Evolutionary conservation across 495 filamentous ascomycete species (phyloP).

Genomic region (Xylaria grammica): DNA sequence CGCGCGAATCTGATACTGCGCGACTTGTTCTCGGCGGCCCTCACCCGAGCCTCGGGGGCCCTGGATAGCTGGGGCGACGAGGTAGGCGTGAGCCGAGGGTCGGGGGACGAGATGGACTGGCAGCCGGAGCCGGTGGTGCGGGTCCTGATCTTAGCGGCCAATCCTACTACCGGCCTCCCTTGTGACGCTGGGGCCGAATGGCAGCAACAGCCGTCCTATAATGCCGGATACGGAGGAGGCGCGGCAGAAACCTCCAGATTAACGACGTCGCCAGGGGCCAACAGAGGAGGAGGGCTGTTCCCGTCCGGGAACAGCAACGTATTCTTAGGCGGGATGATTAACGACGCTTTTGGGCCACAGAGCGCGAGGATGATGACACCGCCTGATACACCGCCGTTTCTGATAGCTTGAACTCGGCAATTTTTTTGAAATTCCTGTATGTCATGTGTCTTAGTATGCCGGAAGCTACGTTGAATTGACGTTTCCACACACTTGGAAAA

Average conservation of each 20-base stretch:
- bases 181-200: not conserved
- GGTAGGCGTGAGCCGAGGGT: slow-evolving; percentile 33
- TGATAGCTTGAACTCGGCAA: not conserved
- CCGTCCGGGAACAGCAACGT: not conserved
- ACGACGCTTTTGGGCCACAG: not conserved
- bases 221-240: too few relatives aligned
- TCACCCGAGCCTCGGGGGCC: slow-evolving; percentile 18
- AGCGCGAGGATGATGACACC: not conserved
- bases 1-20: slow-evolving; percentile 35
- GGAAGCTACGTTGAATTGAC: not conserved
- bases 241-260: too few relatives aligned
- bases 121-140: slow-evolving; percentile 39
- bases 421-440: not conserved
- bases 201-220: not conserved
- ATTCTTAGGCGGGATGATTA: not conserved
- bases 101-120: slow-evolving; percentile 46
- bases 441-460: not conserved
- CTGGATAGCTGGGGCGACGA: slow-evolving; percentile 40
- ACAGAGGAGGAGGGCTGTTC: not conserved
- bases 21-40: slow-evolving; percentile 26
- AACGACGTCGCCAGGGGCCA: too few relatives aligned
- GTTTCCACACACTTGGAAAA: not conserved
- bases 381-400: slow-evolving; percentile 8
- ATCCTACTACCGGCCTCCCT: not conserved
- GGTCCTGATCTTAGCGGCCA: slow-evolving; percentile 24